Conservation (phyloP, 352 stramenopile species). For the Pelagophyceae sp. region DNA sequence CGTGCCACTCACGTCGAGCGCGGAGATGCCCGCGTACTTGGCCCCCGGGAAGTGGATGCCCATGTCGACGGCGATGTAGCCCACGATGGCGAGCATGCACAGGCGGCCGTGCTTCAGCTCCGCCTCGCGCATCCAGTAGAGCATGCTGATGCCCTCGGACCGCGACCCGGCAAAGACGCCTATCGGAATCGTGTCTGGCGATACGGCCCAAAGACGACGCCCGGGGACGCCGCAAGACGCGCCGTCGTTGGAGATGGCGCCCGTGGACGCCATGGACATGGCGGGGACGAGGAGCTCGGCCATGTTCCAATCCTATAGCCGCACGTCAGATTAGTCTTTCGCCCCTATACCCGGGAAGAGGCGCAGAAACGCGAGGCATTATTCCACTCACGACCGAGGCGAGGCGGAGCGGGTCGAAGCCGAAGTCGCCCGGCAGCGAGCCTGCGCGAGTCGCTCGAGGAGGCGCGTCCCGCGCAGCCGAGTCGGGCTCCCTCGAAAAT, state of each 20-base stretch:
- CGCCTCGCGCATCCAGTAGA: conserved; percentile 63
- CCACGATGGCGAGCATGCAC: conserved; percentile 56
- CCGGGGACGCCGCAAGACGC: no score
- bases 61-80: conserved; percentile 50
- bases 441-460: no score
- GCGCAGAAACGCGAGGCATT: no score
- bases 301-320: conserved; percentile 22
- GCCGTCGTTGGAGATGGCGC: background rate
- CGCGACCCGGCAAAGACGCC: background rate
- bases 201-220: no score
- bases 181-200: no score
- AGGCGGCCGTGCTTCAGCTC: conserved; percentile 62
- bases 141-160: conserved; percentile 45
- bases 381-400: no score
- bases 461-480: no score
- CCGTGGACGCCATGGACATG: background rate
- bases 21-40: background rate
- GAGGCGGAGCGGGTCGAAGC: conserved; percentile 63
- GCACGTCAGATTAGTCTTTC: no score
- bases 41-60: conserved; percentile 32
- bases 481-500: no score
- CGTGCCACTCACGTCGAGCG: background rate
- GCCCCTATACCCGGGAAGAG: no score
- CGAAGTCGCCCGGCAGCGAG: conserved; percentile 26
- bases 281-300: conserved; percentile 3